phyloP scores from a whole-genome alignment of 768 basidiomycete genomes.

The Auriscalpium microsporum region DNA sequence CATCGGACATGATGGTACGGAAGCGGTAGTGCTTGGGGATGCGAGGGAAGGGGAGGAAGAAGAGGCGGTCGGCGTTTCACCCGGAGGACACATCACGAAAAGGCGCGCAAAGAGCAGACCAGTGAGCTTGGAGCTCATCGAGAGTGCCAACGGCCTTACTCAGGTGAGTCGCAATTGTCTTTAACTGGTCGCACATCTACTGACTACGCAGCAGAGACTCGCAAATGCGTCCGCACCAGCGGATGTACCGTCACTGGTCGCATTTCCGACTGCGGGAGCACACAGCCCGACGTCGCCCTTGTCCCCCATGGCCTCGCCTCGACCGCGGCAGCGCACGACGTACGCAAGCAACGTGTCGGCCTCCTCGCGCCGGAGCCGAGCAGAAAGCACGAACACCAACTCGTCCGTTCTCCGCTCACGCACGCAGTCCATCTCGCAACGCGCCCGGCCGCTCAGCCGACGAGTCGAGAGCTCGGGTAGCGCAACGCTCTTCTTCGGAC shows the following conservation, averaged over 20 bases:
- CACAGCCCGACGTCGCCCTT: constrained; percentile 5
- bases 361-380: constrained; percentile 8
- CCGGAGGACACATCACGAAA: constrained; percentile 69
- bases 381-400: background rate
- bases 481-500: constrained; percentile 15
- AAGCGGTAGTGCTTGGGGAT: constrained; percentile 21
- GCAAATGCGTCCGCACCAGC: constrained; percentile 1
- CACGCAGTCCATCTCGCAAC: constrained; percentile 9
- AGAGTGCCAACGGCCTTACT: constrained; percentile 23
- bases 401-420: constrained; percentile 7
- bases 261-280: constrained; percentile 12
- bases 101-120: constrained; percentile 68
- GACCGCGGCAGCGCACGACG: constrained; percentile 9
- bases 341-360: constrained; percentile 8
- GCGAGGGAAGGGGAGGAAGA: constrained; percentile 38
- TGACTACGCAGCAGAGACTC: constrained; percentile 4
- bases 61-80: constrained; percentile 62
- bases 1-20: constrained; percentile 2
- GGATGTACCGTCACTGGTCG: constrained; percentile 7
- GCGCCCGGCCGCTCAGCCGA: background rate
- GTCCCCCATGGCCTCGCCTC: constrained; percentile 10
- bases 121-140: constrained; percentile 48
- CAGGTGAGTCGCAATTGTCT: constrained; percentile 18
- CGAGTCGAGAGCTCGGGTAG: constrained; percentile 11
- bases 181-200: background rate